phyloP scores from a whole-genome alignment of 129 eudicot genomes.

The Flaveria linearis region DNA sequence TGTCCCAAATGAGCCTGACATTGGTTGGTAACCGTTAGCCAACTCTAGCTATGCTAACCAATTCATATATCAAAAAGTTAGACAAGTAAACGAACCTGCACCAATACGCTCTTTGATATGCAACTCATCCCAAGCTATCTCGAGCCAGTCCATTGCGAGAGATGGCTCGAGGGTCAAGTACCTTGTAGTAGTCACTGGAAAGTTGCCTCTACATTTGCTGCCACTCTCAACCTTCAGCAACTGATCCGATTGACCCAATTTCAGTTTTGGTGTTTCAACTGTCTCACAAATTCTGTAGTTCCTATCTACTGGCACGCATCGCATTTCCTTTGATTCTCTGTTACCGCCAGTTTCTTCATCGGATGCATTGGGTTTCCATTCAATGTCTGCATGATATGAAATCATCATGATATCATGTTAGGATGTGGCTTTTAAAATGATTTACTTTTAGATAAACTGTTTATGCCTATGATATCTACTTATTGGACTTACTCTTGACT shows the following conservation, averaged over 20 bases:
- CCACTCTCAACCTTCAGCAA: slow-evolving; percentile 44
- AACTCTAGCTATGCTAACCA: neutral
- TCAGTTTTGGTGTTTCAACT: slow-evolving; percentile 35
- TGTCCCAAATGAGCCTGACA: slow-evolving; percentile 87
- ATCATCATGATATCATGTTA: slow-evolving; percentile 3
- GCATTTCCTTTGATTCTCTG: slow-evolving; percentile 31
- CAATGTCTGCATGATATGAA: slow-evolving; percentile 33
- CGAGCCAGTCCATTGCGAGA: slow-evolving; percentile 97
- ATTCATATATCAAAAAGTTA: neutral
- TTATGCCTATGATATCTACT: neutral
- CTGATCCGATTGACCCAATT: slow-evolving; percentile 34
- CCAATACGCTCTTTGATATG: slow-evolving; percentile 94
- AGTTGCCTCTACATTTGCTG: slow-evolving; percentile 38
- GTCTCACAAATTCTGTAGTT: slow-evolving; percentile 34
- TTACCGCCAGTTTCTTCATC: slow-evolving; percentile 25
- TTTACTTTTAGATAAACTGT: too few relatives aligned
- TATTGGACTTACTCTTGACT: slow-evolving; percentile 36
- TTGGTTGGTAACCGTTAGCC: slow-evolving; percentile 17
- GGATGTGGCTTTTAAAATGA: neutral
- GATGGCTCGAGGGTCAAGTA: slow-evolving; percentile 89
- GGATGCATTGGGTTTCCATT: slow-evolving; percentile 29
- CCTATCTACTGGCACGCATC: slow-evolving; percentile 26
- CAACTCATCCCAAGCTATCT: slow-evolving; percentile 92
- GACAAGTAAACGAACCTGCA: slow-evolving; percentile 57
- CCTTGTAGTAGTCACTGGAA: slow-evolving; percentile 53